These are phyloP conservation scores for Rhynchospora tenuis DNA, from an alignment of 176 grass and related monocot genomes.

Conservation along the genomic window DNA sequence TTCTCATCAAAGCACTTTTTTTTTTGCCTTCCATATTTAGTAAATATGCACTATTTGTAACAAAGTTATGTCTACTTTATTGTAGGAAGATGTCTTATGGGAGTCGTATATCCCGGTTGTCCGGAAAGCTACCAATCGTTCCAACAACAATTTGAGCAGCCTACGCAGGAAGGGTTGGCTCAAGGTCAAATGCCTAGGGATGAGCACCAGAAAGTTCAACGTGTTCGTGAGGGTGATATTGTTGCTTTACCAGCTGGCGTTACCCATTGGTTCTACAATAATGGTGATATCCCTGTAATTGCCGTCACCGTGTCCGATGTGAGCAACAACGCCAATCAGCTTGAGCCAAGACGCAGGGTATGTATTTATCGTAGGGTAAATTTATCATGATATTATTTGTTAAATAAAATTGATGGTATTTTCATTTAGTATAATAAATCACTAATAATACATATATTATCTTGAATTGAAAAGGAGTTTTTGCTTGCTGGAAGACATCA, in stretches of 20 bases:
- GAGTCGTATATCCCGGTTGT: too few species aligned
- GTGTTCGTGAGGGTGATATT: too few species aligned
- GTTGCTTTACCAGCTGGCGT: not conserved
- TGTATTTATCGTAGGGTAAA: not conserved
- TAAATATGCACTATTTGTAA: too few species aligned
- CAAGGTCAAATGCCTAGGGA: too few species aligned
- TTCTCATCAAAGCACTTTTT: slow-evolving; percentile 17
- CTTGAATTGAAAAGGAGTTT: slow-evolving; percentile 24
- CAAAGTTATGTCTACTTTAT: too few species aligned
- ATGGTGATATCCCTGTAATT: slow-evolving; percentile 26
- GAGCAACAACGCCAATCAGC: too few species aligned
- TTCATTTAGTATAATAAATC: not conserved
- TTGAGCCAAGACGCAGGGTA: not conserved
- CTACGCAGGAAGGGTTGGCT: too few species aligned
- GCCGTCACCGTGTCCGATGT: slow-evolving; percentile 1
- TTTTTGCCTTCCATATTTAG: not conserved
- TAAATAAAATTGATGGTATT: not conserved
- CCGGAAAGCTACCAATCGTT: too few species aligned
- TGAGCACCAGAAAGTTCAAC: too few species aligned
- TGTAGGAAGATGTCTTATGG: too few species aligned
- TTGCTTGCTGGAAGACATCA: slow-evolving; percentile 30
- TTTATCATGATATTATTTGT: too few species aligned
- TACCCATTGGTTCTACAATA: slow-evolving; percentile 36
- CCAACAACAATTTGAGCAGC: too few species aligned
- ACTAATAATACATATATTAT: not conserved